Base-by-base conservation (phyloP, 139 green algal genomes). In the Astrephomene gubernaculifera region DNA sequence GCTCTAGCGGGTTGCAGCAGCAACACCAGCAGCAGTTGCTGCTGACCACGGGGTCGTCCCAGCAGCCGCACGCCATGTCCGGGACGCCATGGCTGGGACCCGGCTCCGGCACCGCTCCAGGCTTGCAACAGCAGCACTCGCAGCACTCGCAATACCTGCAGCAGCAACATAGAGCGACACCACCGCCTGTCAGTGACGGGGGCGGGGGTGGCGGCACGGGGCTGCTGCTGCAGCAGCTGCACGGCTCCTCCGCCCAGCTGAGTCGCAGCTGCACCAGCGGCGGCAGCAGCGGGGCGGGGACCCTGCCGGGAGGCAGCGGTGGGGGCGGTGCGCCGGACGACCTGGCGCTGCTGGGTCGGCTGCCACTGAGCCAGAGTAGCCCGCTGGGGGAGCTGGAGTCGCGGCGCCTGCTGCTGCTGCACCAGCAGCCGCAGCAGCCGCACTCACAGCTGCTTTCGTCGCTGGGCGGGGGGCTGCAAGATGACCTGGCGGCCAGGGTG, bases 201-300 rank as follows among this genome's bases (percentile, higher is more conserved):
- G n/a, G 71, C 45, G 71, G n/a, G 1, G 71, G 52, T 25, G 25
- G 44, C 71, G 33, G 49, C 35, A 53, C 52, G 12, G 52, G 33
- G 2, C 22, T 10, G 33, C 72, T 81, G 52, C 31, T 81, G 72
- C 52, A 49, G 33, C 72, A 81, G 54, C 54, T 81, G 73, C 73
- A 81, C 61, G 38, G n/a, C 0, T 27, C n/a, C 1, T 31, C 2
- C 53, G 53, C 21, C 53, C 6, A 61, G n/a, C n/a, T n/a, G n/a
- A n/a, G n/a, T n/a, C n/a, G n/a, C n/a, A n/a, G n/a, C n/a, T n/a
- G n/a, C n/a, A n/a, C n/a, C n/a, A n/a, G n/a, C n/a, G n/a, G n/a
- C n/a, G n/a, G n/a, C n/a, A n/a, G n/a, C n/a, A n/a, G n/a, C n/a
- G n/a, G n/a, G n/a, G n/a, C n/a, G 25, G 68, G 68, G 68, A 33